phyloP scores from a whole-genome alignment of 2,329 filamentous ascomycete genomes.

The Emydomyces testavorans region DNA sequence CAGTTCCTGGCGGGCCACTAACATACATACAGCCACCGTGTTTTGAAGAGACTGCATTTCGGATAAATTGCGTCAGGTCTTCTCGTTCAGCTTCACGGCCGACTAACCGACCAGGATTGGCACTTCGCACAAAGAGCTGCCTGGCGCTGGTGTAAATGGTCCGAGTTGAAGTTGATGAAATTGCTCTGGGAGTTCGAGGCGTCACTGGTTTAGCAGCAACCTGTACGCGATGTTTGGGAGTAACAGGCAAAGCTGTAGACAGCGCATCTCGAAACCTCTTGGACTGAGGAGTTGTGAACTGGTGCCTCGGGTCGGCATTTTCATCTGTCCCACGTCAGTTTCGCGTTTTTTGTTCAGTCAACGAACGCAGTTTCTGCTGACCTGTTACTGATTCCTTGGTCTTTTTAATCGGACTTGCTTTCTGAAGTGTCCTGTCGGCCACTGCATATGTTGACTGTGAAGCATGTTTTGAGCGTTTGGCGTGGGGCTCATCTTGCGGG shows the following conservation, averaged over 20 bases:
- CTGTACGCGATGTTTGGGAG: constrained; percentile 73
- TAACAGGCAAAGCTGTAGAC: constrained; percentile 55
- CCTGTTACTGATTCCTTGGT: constrained; percentile 31
- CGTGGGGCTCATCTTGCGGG: constrained; percentile 19
- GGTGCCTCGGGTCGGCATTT: constrained; percentile 26
- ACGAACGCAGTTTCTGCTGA: constrained; percentile 16
- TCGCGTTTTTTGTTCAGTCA: background rate
- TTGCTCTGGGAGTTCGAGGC: constrained; percentile 66
- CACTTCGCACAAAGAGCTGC: constrained; percentile 72
- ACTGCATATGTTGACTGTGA: constrained; percentile 41
- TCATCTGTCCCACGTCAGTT: constrained; percentile 31
- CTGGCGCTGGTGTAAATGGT: constrained; percentile 81
- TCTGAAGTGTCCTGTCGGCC: constrained; percentile 35
- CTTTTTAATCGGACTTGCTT: constrained; percentile 37
- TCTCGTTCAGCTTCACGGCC: constrained; percentile 60
- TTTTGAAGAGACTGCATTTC: constrained; percentile 47
- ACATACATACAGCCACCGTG: constrained; percentile 81
- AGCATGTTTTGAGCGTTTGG: constrained; percentile 23
- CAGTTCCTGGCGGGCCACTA: constrained; percentile 88
- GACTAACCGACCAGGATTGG: constrained; percentile 61
- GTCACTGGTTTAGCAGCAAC: constrained; percentile 63
- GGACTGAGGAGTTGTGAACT: constrained; percentile 41
- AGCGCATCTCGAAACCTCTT: constrained; percentile 61
- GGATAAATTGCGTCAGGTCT: constrained; percentile 59
- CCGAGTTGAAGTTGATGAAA: constrained; percentile 54